Evolutionary conservation across 2,329 filamentous ascomycete genomes (phyloP), one percentile per base, ranked within the genome.

Genomic region (Endoconidiophora polonica): DNA sequence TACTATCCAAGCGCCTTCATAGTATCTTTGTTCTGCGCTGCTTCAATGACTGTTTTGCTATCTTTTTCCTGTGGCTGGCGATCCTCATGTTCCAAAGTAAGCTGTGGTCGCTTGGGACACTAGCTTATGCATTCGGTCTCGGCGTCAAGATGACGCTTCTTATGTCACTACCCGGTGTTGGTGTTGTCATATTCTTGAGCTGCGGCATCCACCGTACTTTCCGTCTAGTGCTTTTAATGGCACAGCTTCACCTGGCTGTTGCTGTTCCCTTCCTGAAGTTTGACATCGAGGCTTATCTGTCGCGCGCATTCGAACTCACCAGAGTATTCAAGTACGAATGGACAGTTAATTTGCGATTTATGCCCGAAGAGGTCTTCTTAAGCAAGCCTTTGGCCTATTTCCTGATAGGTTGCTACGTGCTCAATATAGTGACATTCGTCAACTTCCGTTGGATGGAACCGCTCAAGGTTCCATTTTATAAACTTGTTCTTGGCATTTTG

Each of bases 311-410:
- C 61, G 87, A 98, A 66, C 73, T 98, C 52, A 87, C 84, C 44
- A 75, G 91, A 49, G 79, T 86, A 58, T 98, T 98, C 66, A 73
- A 94, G 58, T 96, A 90, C 71, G 87, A 90, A 66, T 98, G 91
- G 91, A 98, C 91, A 0, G 91, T 98, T 57, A 98, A 98, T 65
- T 98, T 91, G 91, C 79, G 88, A 49, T 96, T 96, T 62, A 66
- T 95, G n/a, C 81, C 83, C 14, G 87, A 95, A 64, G 76, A 83
- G 5, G 65, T 68, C 0, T 98, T 98, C 59, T 72, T 93, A 44
- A 74, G 72, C 57, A 74, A 68, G 53, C 62, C 67, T 2, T 93
- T 94, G 61, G 77, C 86, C 23, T 57, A 81, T 16, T 63, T 66
- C 12, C 71, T 95, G 46, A 69, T 94, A 23, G 69, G 64, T 1